Conservation (phyloP, 306 rosid species). For the Trifolium dubium region DNA sequence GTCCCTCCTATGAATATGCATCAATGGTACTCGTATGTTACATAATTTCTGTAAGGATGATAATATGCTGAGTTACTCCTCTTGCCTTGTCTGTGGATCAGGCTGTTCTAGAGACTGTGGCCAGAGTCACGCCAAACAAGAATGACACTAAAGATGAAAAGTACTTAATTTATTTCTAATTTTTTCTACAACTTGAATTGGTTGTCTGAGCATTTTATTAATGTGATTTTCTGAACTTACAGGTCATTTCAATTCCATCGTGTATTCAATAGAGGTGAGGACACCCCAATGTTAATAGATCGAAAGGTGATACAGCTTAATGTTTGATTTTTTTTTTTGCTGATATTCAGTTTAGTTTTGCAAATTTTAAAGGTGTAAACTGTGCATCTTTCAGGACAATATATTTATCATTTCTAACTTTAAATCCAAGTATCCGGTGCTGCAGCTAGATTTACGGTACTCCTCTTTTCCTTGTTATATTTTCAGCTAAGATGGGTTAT, state of each 20-base stretch:
- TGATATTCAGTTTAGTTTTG: constrained; percentile 27
- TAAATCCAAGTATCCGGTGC: constrained; percentile 94
- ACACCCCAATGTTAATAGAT: constrained; percentile 92
- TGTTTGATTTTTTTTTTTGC: constrained; percentile 23
- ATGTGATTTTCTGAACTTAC: constrained; percentile 24
- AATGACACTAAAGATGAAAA: constrained; percentile 95
- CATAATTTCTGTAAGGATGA: constrained; percentile 11
- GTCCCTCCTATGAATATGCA: constrained; percentile 3
- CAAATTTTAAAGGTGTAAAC: constrained; percentile 25
- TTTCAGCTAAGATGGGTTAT: constrained; percentile 21
- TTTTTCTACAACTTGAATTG: constrained; percentile 30
- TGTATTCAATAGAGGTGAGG: constrained; percentile 90
- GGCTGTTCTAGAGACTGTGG: constrained; percentile 98
- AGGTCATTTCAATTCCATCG: constrained; percentile 82
- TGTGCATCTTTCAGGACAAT: constrained; percentile 73
- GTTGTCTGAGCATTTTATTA: constrained; percentile 3
- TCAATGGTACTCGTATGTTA: background rate
- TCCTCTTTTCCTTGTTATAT: constrained; percentile 21
- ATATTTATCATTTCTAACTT: constrained; percentile 87
- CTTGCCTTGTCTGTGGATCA: constrained; percentile 56
- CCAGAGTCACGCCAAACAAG: constrained; percentile 94
- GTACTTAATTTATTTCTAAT: constrained; percentile 53
- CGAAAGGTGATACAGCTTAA: constrained; percentile 71
- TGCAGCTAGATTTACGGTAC: constrained; percentile 89
- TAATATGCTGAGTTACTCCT: constrained; percentile 39